Evolutionary conservation across 352 stramenopile species (phyloP).

Genomic region (Globisporangium cederbergense): DNA sequence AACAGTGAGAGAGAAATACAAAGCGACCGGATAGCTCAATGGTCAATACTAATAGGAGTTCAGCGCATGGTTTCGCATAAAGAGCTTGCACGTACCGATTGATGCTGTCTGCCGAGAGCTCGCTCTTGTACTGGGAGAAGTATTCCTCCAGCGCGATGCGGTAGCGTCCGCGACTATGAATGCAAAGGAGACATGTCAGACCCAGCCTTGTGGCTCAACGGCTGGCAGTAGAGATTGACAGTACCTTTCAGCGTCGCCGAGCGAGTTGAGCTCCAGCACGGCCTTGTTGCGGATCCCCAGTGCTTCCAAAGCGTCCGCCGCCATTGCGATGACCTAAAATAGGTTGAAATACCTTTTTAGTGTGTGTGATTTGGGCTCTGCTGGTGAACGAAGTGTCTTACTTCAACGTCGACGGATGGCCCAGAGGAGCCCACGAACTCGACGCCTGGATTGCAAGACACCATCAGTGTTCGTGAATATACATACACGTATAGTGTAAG

Average conservation of each 20-base stretch:
- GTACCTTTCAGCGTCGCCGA: slow-evolving; percentile 79
- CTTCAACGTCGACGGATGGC: slow-evolving; percentile 77
- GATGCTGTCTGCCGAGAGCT: slow-evolving; percentile 74
- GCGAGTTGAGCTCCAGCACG: slow-evolving; percentile 74
- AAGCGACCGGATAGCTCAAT: neutral
- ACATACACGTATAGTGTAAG: neutral
- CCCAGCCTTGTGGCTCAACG: too few relatives aligned
- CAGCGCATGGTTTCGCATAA: neutral
- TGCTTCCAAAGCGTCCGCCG: slow-evolving; percentile 44
- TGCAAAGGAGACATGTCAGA: neutral
- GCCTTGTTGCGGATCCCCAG: slow-evolving; percentile 64
- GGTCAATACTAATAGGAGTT: neutral
- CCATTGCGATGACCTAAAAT: slow-evolving; percentile 75
- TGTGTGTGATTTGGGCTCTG: neutral
- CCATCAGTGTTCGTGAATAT: slow-evolving; percentile 8
- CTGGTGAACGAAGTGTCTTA: slow-evolving; percentile 15
- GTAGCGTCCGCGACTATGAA: slow-evolving; percentile 60
- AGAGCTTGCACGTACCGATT: slow-evolving; percentile 35
- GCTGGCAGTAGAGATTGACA: neutral
- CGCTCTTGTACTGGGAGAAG: slow-evolving; percentile 55
- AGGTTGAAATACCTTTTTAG: neutral
- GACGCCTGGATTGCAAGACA: slow-evolving; percentile 28
- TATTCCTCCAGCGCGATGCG: slow-evolving; percentile 58
- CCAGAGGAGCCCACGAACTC: slow-evolving; percentile 81
- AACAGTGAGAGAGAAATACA: neutral